Evolutionary conservation across 495 filamentous ascomycete species (phyloP).

Genomic region (Penicillium bialowiezense): DNA sequence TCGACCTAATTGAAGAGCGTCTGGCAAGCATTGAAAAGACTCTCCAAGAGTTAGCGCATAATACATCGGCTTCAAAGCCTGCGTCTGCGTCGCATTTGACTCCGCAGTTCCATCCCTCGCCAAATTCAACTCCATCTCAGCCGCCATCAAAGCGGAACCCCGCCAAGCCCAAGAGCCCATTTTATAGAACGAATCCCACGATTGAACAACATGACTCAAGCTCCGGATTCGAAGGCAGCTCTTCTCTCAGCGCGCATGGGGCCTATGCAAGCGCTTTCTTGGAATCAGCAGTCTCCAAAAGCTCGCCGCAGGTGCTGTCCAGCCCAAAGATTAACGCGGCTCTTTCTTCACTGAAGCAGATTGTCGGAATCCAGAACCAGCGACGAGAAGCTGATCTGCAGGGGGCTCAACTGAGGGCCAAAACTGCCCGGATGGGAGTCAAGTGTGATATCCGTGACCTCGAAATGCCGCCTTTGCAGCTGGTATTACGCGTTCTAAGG

Average conservation of each 20-base stretch:
- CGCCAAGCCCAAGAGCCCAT: slow-evolving; percentile 15
- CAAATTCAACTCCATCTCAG: background rate
- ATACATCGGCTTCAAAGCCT: slow-evolving; percentile 7
- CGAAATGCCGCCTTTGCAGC: slow-evolving; percentile 51
- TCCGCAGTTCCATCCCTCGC: slow-evolving; percentile 4
- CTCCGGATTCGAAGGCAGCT: slow-evolving; percentile 58
- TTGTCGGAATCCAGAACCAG: slow-evolving; percentile 49
- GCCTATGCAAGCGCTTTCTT: slow-evolving; percentile 62
- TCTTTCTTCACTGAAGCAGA: slow-evolving; percentile 54
- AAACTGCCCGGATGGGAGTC: slow-evolving; percentile 38
- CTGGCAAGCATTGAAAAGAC: slow-evolving; percentile 56
- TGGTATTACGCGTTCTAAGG: slow-evolving; percentile 51
- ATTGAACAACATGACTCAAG: slow-evolving; percentile 41
- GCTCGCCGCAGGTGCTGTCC: slow-evolving; percentile 40
- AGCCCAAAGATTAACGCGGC: slow-evolving; percentile 55
- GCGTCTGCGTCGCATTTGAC: slow-evolving; percentile 18
- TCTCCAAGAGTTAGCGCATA: slow-evolving; percentile 36
- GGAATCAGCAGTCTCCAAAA: slow-evolving; percentile 55
- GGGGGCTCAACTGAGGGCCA: slow-evolving; percentile 41
- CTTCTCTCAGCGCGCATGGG: slow-evolving; percentile 60
- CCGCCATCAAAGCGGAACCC: slow-evolving; percentile 7
- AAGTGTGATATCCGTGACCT: slow-evolving; percentile 43
- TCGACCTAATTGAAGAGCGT: slow-evolving; percentile 63
- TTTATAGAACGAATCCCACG: slow-evolving; percentile 20
- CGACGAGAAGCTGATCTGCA: slow-evolving; percentile 31